Base-by-base conservation (phyloP, 495 filamentous ascomycete species). In the Penicillium odoratum region DNA sequence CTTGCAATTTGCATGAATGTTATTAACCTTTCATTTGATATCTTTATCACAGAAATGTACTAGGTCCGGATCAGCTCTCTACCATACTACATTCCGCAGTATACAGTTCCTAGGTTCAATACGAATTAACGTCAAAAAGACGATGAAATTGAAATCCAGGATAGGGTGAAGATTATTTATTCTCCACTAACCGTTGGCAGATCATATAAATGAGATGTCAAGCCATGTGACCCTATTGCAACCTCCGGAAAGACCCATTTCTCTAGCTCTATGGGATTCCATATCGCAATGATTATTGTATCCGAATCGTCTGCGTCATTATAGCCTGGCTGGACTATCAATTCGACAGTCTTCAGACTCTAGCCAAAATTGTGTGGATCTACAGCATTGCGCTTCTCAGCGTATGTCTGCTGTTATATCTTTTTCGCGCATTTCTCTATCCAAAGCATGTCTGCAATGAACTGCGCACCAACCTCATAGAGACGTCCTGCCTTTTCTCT, bases 291-390 rank as follows among this genome's bases (percentile, higher is more conserved):
- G 67, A 67, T 70, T 73, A 51, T 59, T 74, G 4, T 47, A 73
- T 26, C 68, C 71, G 65, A 28, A 65, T 72, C 51, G 58, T 68
- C 16, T 50, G 61, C 8, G 47, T 71, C 18, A 58, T 72, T 34
- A 61, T 76, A 4, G 55, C 65, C 50, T 61, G 63, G 31, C 61
- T 74, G 3, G 55, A 70, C 36, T 72, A 76, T 47, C 69, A 70
- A 54, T 74, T 75, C 52, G 50, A 47, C 2, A 71, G 64, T 7
- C 58, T 73, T 0, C 49, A 30, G 5, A 66, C 57, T 33, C 46
- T 76, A 26, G 60, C 72, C 29, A 60, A 63, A 40, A 65, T 75
- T 25, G 55, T 73, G 21, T 75, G 70, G 70, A 62, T 72, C 36
- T 71, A 71, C 48, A 64, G 64, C 7, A 70, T 73, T 21, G 60